Evolutionary conservation across 148 eudicot species (phyloP).

Genomic region (Vaccinium darrowii): DNA sequence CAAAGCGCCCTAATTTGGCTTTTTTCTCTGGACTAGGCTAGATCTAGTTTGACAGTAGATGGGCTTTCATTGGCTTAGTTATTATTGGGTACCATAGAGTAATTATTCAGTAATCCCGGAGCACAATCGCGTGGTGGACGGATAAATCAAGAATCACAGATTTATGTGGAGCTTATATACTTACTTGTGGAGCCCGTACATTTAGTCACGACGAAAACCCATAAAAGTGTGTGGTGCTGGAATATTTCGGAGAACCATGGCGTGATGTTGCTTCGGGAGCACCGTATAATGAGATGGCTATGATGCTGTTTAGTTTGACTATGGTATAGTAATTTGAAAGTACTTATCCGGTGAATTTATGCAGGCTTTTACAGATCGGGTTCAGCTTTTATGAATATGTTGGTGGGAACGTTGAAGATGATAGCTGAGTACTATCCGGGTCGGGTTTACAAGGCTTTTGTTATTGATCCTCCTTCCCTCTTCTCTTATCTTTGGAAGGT

Average conservation of each 20-base stretch:
- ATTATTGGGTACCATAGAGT: neutral
- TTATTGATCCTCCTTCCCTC: constrained; percentile 90
- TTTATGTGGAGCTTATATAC: no score
- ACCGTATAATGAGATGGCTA: no score
- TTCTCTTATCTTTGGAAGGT: constrained; percentile 97
- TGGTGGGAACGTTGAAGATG: constrained; percentile 75
- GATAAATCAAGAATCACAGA: no score
- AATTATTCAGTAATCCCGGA: no score
- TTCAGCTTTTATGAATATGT: constrained; percentile 78
- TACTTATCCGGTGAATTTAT: neutral
- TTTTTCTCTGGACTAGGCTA: constrained; percentile 1
- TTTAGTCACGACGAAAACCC: no score
- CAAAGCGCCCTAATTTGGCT: neutral
- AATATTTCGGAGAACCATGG: no score
- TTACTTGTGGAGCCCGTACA: no score
- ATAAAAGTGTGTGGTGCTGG: no score
- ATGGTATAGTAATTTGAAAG: neutral
- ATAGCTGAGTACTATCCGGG: constrained; percentile 81
- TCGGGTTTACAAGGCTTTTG: constrained; percentile 75
- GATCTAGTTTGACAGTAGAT: neutral
- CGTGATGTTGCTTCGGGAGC: no score
- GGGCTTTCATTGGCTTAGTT: neutral
- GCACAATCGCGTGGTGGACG: no score
- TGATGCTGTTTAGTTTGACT: neutral
- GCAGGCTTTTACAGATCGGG: constrained; percentile 97